Evolutionary conservation across 371 early-diverging fungal genomes (phyloP), one percentile per base, ranked within the genome.

Genomic region (Vairimorpha necatrix): DNA sequence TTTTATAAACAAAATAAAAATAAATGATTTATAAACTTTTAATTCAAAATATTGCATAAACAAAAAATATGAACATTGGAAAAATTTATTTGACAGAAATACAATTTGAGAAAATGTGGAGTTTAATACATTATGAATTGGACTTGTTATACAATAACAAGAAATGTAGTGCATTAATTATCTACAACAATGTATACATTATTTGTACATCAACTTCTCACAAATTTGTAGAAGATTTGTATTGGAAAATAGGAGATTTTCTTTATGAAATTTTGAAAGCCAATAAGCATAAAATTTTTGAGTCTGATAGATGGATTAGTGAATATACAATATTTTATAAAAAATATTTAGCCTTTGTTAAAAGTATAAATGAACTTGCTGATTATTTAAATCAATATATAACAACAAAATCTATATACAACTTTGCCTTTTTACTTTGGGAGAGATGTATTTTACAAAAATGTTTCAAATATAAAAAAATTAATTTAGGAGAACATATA

Each of bases 161-260:
- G 7, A 20, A 38, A 20, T 74, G 79, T 46, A 67, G 61, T 63
- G 69, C 67, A 22, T 6, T 68, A 20, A 36, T 71, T 18, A 69
- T 79, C 16, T 79, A 79, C 34, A 71, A 75, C 67, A 69, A 32
- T 33, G 58, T 79, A 9, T 79, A 74, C 46, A 56, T 62, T 1
- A 61, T 79, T 6, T 79, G 79, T 50, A 79, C 79, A 20, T 68
- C 56, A 16, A 47, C 28, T 18, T 26, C 58, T 0, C 33, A 42
- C 9, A 67, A 67, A 26, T 70, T 39, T 63, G 75, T 75, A 9
- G 67, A 65, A 33, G 66, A 53, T 46, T 47, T 79, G 46, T 79
- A 79, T 63, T 79, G 79, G 79, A 74, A 74, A 56, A 79, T 79
- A 34, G 79, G 79, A 53, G 79, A 79, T 68, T 79, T 79, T 69